These are phyloP conservation scores for Diaporthe australafricana DNA, from an alignment of 2,329 filamentous ascomycete genomes.

Conservation along the genomic window DNA sequence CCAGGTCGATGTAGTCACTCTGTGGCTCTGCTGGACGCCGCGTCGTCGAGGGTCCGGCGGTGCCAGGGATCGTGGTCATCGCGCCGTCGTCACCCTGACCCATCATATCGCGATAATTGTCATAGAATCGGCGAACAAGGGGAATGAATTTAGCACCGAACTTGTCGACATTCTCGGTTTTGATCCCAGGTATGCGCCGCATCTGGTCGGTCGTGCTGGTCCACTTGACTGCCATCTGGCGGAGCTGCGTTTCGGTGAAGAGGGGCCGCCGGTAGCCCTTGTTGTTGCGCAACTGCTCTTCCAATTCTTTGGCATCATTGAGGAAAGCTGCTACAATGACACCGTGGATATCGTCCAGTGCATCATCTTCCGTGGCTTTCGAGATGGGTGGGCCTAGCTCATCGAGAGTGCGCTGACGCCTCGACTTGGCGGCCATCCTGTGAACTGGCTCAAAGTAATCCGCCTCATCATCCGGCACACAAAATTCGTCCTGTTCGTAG, in stretches of 20 bases:
- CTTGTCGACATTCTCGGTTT: constrained; percentile 68
- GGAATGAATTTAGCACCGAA: constrained; percentile 72
- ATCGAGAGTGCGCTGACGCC: constrained; percentile 50
- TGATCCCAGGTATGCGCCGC: constrained; percentile 71
- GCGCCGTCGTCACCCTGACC: constrained; percentile 41
- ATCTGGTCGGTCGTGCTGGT: constrained; percentile 72
- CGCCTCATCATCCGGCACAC: constrained; percentile 51
- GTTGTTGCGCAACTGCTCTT: constrained; percentile 71
- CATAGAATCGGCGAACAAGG: constrained; percentile 63
- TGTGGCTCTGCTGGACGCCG: constrained; percentile 40
- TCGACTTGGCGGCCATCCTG: constrained; percentile 45
- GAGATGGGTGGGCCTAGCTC: constrained; percentile 69
- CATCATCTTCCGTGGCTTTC: constrained; percentile 59
- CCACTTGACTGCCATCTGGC: constrained; percentile 79
- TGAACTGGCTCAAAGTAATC: constrained; percentile 60
- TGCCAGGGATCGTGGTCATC: constrained; percentile 34
- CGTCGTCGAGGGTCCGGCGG: constrained; percentile 27
- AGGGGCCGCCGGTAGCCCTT: constrained; percentile 67
- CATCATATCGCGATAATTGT: constrained; percentile 64
- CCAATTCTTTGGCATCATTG: constrained; percentile 67
- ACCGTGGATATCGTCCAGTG: constrained; percentile 69
- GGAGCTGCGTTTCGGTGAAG: constrained; percentile 77
- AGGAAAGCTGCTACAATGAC: constrained; percentile 76
- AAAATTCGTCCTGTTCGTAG: constrained; percentile 57
- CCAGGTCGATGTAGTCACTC: constrained; percentile 65